Evolutionary conservation across 352 stramenopile species (phyloP).

Genomic region (Globisporangium cylindrosporum): DNA sequence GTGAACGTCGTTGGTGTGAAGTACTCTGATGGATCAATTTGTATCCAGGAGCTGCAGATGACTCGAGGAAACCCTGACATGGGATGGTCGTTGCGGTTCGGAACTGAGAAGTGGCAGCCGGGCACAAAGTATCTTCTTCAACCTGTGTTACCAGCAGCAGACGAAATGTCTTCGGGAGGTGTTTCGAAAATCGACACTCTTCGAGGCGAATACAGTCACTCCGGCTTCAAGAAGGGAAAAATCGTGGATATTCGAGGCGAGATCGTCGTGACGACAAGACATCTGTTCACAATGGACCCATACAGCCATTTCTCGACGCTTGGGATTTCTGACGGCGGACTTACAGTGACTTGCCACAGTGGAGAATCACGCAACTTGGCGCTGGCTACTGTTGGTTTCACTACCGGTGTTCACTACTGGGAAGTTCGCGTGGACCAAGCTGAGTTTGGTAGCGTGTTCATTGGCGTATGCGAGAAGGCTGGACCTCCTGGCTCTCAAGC

Average conservation of each 20-base stretch:
- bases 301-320: constrained; percentile 81
- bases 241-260: constrained; percentile 67
- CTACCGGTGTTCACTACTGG: constrained; percentile 96
- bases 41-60: constrained; percentile 80
- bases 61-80: constrained; percentile 80
- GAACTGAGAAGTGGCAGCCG: constrained; percentile 82
- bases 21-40: constrained; percentile 55
- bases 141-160: constrained; percentile 11
- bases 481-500: constrained; percentile 74
- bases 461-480: constrained; percentile 94
- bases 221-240: constrained; percentile 49
- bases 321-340: constrained; percentile 65
- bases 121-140: constrained; percentile 79
- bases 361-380: constrained; percentile 85
- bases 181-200: constrained; percentile 31
- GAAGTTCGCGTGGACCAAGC: constrained; percentile 97
- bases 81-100: constrained; percentile 87
- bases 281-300: constrained; percentile 85
- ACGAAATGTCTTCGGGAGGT: neutral
- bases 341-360: constrained; percentile 79
- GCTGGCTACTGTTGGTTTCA: constrained; percentile 84
- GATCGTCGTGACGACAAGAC: constrained; percentile 58
- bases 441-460: constrained; percentile 97
- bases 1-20: constrained; percentile 60
- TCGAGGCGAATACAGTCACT: constrained; percentile 55